Percentiles rank a stretch among this genome's conserved stretches.
Conservation (phyloP, 108 stramenopile genomes). For the Nannochloropsis salina region DNA sequence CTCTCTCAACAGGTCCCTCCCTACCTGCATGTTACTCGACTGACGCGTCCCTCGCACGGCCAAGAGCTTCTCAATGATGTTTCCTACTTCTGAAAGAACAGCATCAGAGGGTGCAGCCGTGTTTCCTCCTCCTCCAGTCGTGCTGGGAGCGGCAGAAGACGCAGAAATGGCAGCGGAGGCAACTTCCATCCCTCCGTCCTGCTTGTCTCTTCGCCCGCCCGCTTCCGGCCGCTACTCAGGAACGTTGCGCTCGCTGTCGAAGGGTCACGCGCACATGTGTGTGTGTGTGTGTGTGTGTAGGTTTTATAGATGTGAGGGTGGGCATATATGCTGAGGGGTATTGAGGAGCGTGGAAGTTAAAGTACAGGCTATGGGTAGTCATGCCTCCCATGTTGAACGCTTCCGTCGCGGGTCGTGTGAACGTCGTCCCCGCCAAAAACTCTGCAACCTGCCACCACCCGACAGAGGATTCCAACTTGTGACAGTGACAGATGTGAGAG, state of each 20-base stretch:
- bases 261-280: not conserved
- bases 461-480: too few relatives aligned
- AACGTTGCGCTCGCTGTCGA: not conserved
- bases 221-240: not conserved
- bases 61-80: not conserved
- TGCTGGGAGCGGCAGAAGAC: slow-evolving; percentile 21
- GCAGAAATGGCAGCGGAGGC: not conserved
- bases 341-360: too few relatives aligned
- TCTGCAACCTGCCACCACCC: too few relatives aligned
- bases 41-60: not conserved
- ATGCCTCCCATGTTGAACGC: too few relatives aligned
- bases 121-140: not conserved
- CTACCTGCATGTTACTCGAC: not conserved
- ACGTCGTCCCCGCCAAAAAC: too few relatives aligned
- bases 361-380: too few relatives aligned
- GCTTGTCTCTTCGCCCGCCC: not conserved
- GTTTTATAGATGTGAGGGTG: not conserved
- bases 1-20: not conserved
- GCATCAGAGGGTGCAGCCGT: not conserved
- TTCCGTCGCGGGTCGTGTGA: too few relatives aligned
- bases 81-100: not conserved
- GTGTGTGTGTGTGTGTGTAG: not conserved
- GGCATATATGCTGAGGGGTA: too few relatives aligned
- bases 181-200: not conserved
- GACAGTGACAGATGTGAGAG: too few relatives aligned